phyloP scores from a whole-genome alignment of 352 stramenopile species.

The Thraustochytrium striatum region DNA sequence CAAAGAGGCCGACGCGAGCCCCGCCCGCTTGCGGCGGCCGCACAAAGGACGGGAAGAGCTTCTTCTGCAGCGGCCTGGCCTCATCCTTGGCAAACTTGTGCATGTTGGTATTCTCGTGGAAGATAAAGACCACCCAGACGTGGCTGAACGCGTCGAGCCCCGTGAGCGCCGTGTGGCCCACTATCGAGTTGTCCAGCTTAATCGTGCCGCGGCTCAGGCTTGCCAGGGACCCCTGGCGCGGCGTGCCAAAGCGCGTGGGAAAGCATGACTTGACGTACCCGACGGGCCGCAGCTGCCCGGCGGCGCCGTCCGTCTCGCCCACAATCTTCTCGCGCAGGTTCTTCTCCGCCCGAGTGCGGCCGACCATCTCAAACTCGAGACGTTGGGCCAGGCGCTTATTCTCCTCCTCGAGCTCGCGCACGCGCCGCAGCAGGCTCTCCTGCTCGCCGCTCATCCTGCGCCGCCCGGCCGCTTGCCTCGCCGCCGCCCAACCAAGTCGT shows the following conservation, averaged over 20 bases:
- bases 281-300: not conserved
- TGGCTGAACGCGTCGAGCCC: slow-evolving; percentile 58
- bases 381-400: no score
- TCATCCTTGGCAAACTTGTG: slow-evolving; percentile 44
- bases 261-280: slow-evolving; percentile 22
- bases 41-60: slow-evolving; percentile 46
- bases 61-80: not conserved
- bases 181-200: not conserved
- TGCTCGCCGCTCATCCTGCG: no score
- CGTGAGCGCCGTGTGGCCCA: slow-evolving; percentile 50
- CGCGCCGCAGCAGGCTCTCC: no score
- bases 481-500: no score
- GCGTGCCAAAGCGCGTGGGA: slow-evolving; percentile 36
- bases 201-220: slow-evolving; percentile 10
- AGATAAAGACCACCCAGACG: slow-evolving; percentile 62
- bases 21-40: slow-evolving; percentile 62
- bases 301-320: not conserved
- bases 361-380: not conserved
- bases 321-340: slow-evolving; percentile 24
- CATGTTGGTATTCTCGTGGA: slow-evolving; percentile 63
- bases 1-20: slow-evolving; percentile 86
- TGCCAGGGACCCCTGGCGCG: slow-evolving; percentile 27
- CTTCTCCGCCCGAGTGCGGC: not conserved
- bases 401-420: no score
- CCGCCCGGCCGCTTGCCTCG: no score